Evolutionary conservation across 2,329 filamentous ascomycete genomes (phyloP), one percentile per base, ranked within the genome.

Genomic region (Aurifilum marmelostoma): DNA sequence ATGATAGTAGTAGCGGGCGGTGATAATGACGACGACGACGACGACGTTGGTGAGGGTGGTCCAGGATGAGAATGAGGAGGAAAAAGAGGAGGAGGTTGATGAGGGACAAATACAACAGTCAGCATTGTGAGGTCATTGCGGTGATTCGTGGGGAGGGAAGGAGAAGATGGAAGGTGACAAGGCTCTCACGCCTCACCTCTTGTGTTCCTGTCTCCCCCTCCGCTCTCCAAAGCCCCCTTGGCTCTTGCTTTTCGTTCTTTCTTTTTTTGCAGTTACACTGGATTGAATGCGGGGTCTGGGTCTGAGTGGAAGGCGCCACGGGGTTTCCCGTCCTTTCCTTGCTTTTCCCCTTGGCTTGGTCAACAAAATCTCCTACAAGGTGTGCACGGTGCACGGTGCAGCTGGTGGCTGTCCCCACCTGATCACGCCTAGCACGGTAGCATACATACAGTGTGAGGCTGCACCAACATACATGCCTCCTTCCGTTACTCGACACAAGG

Each of bases 251-350:
- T 58, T 12, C 18, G 21, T 27, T 34, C 24, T 34, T 18, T 34
- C 7, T 32, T 58, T 8, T 34, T 18, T 58, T 34, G n/a, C n/a
- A 27, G 24, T 27, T 27, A 54, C n/a, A 54, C 9, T 54, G 16
- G 29, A 27, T 29, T 27, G 60, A 43, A 29, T 41, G 60, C 37
- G 59, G 59, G 37, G 59, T 60, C 32, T 29, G n/a, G 59, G 34
- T 27, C 39, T 29, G n/a, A 8, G 29, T 21, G 43, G 27, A 63
- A 63, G 61, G 24, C 43, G 29, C 61, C 29, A 58, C 63, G 63
- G 63, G 37, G 47, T n/a, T 60, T 39, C 59, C 32, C 27, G 34
- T 62, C 59, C n/a, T 43, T 62, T 62, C 37, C 37, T 47, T 37
- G 59, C 32, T 39, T 60, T 16, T 18, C 7, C 21, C 2, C 32